Evolutionary conservation across 306 rosid genomes (phyloP).

Genomic region (Ochetophila trinervis): DNA sequence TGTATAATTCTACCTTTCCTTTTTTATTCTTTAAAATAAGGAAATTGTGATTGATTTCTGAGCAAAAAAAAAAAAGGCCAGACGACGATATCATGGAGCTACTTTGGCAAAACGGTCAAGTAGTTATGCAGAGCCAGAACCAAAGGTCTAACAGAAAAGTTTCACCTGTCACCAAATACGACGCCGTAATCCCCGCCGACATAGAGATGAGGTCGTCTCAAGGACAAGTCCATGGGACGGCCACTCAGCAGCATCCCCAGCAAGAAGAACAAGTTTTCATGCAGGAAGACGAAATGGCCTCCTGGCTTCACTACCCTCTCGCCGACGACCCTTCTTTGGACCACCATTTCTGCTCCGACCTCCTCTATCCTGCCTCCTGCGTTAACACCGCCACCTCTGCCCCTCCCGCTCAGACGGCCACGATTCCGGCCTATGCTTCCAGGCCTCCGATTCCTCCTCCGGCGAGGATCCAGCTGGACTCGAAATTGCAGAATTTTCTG

Average conservation of each 20-base stretch:
- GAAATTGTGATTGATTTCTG: background rate
- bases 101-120: conserved; percentile 73
- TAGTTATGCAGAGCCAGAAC: conserved; percentile 54
- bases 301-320: conserved; percentile 69
- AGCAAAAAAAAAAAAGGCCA: conserved; percentile 37
- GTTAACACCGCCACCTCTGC: conserved; percentile 10
- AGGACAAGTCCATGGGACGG: conserved; percentile 11
- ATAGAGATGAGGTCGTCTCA: conserved; percentile 33
- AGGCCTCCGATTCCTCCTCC: conserved; percentile 51
- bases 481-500: conserved; percentile 32
- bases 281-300: conserved; percentile 73
- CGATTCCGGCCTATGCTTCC: background rate
- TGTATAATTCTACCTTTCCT: background rate
- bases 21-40: background rate
- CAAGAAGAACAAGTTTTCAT: conserved; percentile 47
- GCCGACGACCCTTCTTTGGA: conserved; percentile 54
- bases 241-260: conserved; percentile 8
- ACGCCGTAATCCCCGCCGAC: conserved; percentile 30
- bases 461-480: conserved; percentile 22
- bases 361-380: conserved; percentile 31
- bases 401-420: conserved; percentile 15
- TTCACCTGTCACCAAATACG: conserved; percentile 21
- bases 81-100: conserved; percentile 67
- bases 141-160: conserved; percentile 42
- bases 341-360: conserved; percentile 47